Base-by-base conservation (phyloP, 2,329 filamentous ascomycete genomes). In the Cladophialophora bantiana region DNA sequence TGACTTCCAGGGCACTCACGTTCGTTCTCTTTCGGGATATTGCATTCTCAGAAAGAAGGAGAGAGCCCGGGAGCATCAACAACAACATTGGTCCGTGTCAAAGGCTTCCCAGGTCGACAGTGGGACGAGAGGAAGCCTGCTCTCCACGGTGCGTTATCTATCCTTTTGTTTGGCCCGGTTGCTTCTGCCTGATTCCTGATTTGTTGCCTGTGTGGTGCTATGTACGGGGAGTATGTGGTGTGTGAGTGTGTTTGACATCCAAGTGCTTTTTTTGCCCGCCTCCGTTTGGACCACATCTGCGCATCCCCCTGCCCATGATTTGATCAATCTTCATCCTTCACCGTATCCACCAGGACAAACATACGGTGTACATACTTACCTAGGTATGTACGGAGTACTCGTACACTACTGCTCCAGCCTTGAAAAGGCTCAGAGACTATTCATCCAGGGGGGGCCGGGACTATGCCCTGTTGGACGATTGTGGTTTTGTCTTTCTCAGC, bases 11-110 rank as follows among this genome's bases (percentile, higher is more conserved):
- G 48, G 48, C 48, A 53, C 13, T 53, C 2, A 26, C 32, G 31
- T 20, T 55, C 15, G 52, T 48, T 48, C 57, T 59, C 57, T 59
- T 59, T 59, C 42, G 57, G 57, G 57, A 59, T 32, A 59, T 59
- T 59, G 57, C 38, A 59, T 45, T 59, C 40, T 26, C 20, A 48
- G n/a, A 50, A 34, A 34, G 26, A 32, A 53, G 45, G 32, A 56
- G 53, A 56, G 31, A 35, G 53, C 4, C 45, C 45, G 45, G 45
- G 45, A 26, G 45, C 18, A 20, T 50, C 45, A 50, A 50, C 45
- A 26, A 50, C 4, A 50, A 50, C 45, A 50, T 50, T 50, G 45
- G 45, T 26, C 45, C 20, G 32, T 32, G 48, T 42, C 18, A 7
- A 26, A 34, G 12, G 34, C 36, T 13, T 50, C 18, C 7, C 12